Percentiles rank a stretch among this genome's conserved stretches.
Conservation (phyloP, 176 grass and related monocot genomes). For the sorghum (Sorghum bicolor) region DNA sequence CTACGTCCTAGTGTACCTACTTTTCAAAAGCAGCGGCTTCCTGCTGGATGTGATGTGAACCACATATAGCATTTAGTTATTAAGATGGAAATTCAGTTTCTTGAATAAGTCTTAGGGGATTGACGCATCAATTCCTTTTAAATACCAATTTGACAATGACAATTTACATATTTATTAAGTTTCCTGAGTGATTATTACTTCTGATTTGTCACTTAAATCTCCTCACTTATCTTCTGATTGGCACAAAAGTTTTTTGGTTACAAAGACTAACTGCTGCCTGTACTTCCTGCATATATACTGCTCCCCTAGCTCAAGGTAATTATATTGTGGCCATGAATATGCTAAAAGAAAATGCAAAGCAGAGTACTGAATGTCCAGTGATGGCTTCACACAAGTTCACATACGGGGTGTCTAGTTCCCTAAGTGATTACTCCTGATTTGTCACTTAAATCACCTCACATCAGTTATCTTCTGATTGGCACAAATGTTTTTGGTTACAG, state of each 20-base stretch:
- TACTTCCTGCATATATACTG: neutral
- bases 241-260: neutral
- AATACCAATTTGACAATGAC: neutral
- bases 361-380: neutral
- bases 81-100: neutral
- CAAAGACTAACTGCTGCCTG: neutral
- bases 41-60: neutral
- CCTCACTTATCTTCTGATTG: neutral
- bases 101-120: neutral
- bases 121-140: neutral
- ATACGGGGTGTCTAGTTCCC: neutral
- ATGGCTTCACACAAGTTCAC: neutral
- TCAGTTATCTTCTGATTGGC: neutral
- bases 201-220: neutral
- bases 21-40: slow-evolving; percentile 4
- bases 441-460: too few species aligned
- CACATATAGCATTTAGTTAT: neutral
- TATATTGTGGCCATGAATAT: neutral
- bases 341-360: neutral
- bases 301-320: neutral
- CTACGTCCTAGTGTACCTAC: neutral
- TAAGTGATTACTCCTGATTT: neutral
- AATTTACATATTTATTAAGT: neutral
- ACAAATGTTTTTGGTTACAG: neutral
- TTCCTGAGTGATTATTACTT: neutral